Evolutionary conservation across 2,329 filamentous ascomycete genomes (phyloP).

Genomic region (Zasmidium citrigriseum): DNA sequence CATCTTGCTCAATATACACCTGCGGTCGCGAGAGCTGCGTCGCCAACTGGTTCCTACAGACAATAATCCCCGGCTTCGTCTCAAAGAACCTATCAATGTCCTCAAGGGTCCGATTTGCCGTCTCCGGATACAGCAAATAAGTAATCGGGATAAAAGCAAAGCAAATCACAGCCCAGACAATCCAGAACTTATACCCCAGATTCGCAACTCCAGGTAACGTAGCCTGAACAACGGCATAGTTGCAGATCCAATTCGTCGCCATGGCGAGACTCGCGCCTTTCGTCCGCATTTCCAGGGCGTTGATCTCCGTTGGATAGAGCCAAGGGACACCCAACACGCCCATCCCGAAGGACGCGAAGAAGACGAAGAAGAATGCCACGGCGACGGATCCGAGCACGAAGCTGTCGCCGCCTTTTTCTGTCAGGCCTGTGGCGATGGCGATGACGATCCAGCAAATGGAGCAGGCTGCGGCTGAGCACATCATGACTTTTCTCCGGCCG

Average conservation of each 20-base stretch:
- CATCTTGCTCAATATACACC: slow-evolving; percentile 25
- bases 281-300: slow-evolving; percentile 27
- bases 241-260: slow-evolving; percentile 54
- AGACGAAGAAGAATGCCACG: slow-evolving; percentile 47
- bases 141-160: slow-evolving; percentile 54
- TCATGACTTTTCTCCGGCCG: slow-evolving; percentile 52
- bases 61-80: slow-evolving; percentile 21
- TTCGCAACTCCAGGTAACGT: slow-evolving; percentile 39
- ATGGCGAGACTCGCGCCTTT: slow-evolving; percentile 39
- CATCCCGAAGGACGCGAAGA: slow-evolving; percentile 42
- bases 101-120: slow-evolving; percentile 50
- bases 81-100: slow-evolving; percentile 39
- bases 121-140: slow-evolving; percentile 57
- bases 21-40: slow-evolving; percentile 22
- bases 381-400: slow-evolving; percentile 51
- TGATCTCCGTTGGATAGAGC: slow-evolving; percentile 35
- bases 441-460: slow-evolving; percentile 53
- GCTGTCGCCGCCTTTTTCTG: slow-evolving; percentile 43
- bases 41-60: slow-evolving; percentile 21
- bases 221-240: slow-evolving; percentile 32
- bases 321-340: slow-evolving; percentile 41
- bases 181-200: slow-evolving; percentile 55
- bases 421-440: slow-evolving; percentile 45
- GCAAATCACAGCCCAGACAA: slow-evolving; percentile 58
- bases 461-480: slow-evolving; percentile 50